phyloP scores from a whole-genome alignment of 257 asterid genomes.

The Petrea volubilis region DNA sequence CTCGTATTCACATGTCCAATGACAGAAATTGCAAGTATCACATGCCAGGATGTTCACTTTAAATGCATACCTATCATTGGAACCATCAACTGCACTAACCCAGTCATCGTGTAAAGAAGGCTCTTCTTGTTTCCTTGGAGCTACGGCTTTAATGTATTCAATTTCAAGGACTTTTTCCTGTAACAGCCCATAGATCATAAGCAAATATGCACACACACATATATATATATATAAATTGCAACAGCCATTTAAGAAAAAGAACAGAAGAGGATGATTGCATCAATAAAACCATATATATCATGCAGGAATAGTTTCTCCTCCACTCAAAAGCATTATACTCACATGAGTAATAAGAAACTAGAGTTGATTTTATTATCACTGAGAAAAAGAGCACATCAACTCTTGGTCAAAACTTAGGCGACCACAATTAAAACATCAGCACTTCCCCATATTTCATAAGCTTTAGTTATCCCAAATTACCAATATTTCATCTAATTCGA shows the following conservation, averaged over 20 bases:
- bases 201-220: not conserved
- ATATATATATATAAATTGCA: not conserved
- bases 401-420: not conserved
- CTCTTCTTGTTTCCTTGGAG: constrained; percentile 80
- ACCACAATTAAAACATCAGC: not conserved
- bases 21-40: constrained; percentile 1
- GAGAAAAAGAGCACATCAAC: not conserved
- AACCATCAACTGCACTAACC: constrained; percentile 98
- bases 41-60: not conserved
- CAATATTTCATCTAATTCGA: constrained; percentile 7
- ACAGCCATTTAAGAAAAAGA: constrained; percentile 8
- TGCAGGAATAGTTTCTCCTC: not conserved
- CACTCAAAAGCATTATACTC: not conserved
- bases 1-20: constrained; percentile 4
- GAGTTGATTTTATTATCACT: not conserved
- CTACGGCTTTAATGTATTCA: constrained; percentile 85
- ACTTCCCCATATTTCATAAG: not conserved
- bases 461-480: not conserved
- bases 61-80: constrained; percentile 60
- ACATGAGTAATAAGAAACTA: not conserved
- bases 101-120: constrained; percentile 90
- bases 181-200: constrained; percentile 15
- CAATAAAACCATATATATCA: not conserved
- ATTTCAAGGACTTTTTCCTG: constrained; percentile 92
- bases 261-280: not conserved